phyloP scores from a whole-genome alignment of 1,139 yeast genomes.

The Lodderomyces metapsilosis region DNA sequence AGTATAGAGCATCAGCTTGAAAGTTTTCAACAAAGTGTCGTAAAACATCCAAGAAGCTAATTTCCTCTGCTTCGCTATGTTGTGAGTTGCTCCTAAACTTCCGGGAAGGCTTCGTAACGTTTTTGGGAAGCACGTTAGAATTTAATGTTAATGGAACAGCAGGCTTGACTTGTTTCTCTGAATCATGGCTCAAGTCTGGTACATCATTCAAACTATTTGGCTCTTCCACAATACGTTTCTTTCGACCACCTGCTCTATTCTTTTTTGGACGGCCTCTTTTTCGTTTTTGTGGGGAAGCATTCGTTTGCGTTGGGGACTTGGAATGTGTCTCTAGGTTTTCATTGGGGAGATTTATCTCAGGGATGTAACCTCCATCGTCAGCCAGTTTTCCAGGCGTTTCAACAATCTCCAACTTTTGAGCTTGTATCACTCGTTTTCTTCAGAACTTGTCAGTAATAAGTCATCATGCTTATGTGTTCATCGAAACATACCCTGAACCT shows the following conservation, averaged over 20 bases:
- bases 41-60: slow-evolving; percentile 30
- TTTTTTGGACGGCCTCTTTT: slow-evolving; percentile 2
- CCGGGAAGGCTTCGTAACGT: not conserved
- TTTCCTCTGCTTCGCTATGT: slow-evolving; percentile 4
- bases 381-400: not conserved
- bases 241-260: slow-evolving; percentile 2
- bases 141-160: not conserved
- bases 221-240: not conserved
- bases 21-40: slow-evolving; percentile 31
- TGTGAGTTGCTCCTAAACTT: not conserved
- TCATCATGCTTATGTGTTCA: not conserved
- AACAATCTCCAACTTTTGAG: not conserved
- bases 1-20: slow-evolving; percentile 19
- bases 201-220: not conserved
- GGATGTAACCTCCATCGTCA: not conserved
- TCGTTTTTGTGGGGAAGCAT: not conserved
- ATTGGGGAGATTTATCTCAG: not conserved
- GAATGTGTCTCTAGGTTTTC: not conserved
- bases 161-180: not conserved
- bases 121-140: not conserved
- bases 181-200: not conserved
- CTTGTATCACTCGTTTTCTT: not conserved
- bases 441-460: not conserved
- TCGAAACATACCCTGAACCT: slow-evolving; percentile 41
- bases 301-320: not conserved